These are phyloP conservation scores for Penicillium macrosclerotiorum DNA, from an alignment of 495 filamentous ascomycete species.

Conservation along the genomic window DNA sequence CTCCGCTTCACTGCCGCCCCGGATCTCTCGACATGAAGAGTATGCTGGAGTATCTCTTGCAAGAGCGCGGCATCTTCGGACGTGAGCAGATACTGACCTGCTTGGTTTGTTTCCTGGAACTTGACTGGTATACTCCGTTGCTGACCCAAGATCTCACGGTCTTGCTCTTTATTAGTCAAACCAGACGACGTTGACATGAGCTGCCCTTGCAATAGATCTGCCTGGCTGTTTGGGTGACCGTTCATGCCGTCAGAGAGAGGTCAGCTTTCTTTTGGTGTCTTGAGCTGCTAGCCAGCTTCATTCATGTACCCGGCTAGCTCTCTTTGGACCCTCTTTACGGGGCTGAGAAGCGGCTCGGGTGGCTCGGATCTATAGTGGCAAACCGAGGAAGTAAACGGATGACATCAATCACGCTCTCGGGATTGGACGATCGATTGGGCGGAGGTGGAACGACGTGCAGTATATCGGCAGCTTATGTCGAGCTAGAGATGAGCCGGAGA, in stretches of 20 bases:
- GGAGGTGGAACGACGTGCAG: background rate
- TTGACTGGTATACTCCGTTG: constrained; percentile 39
- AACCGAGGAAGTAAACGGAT: constrained; percentile 12
- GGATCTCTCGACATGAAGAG: constrained; percentile 40
- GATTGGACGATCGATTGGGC: background rate
- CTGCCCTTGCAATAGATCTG: constrained; percentile 5
- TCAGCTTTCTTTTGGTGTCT: background rate
- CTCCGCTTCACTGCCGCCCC: constrained; percentile 36
- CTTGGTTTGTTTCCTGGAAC: constrained; percentile 43
- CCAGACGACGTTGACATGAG: background rate
- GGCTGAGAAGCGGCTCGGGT: background rate
- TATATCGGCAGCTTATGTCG: too few relatives aligned
- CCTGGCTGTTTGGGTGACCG: background rate
- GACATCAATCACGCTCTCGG: constrained; percentile 3
- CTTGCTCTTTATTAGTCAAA: background rate
- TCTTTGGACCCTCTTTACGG: background rate
- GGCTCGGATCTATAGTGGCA: constrained; percentile 12
- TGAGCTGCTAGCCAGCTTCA: background rate
- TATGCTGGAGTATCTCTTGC: constrained; percentile 17
- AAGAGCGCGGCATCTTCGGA: constrained; percentile 57
- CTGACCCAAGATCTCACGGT: background rate
- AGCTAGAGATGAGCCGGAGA: too few relatives aligned
- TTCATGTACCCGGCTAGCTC: background rate
- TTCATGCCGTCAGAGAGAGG: constrained; percentile 4
- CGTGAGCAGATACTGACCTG: constrained; percentile 51